Evolutionary conservation across 2,329 filamentous ascomycete species (phyloP).

Genomic region (Kalaharituber pfeilii): DNA sequence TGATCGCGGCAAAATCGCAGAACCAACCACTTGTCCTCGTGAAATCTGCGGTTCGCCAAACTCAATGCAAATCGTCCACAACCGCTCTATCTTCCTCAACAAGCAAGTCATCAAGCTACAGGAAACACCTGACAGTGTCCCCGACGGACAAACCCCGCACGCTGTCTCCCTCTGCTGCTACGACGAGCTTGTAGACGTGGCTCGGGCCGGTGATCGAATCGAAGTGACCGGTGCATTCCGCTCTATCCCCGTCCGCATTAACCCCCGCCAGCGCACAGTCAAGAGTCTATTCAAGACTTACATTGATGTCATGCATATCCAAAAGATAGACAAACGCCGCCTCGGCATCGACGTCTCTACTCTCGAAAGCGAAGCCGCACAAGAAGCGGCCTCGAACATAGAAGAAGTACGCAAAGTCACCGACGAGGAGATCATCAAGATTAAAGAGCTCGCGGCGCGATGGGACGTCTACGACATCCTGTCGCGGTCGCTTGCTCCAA

Average conservation of each 20-base stretch:
- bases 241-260: conserved; percentile 81
- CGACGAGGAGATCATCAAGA: conserved; percentile 76
- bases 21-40: conserved; percentile 79
- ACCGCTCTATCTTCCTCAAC: conserved; percentile 83
- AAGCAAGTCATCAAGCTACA: conserved; percentile 98
- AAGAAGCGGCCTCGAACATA: conserved; percentile 50
- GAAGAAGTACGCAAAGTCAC: conserved; percentile 71
- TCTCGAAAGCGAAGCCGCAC: conserved; percentile 63
- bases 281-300: conserved; percentile 98
- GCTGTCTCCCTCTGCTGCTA: conserved; percentile 93
- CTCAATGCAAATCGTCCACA: conserved; percentile 97
- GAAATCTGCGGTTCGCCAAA: conserved; percentile 67
- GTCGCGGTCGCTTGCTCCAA: conserved; percentile 76
- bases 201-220: conserved; percentile 91
- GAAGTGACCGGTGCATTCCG: conserved; percentile 95
- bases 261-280: conserved; percentile 76
- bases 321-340: conserved; percentile 89
- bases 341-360: conserved; percentile 84
- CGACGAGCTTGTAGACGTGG: conserved; percentile 91
- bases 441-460: conserved; percentile 59
- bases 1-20: conserved; percentile 87
- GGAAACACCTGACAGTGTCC: conserved; percentile 87
- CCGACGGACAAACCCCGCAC: conserved; percentile 90
- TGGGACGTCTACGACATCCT: conserved; percentile 87
- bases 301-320: conserved; percentile 83